Evolutionary conservation across 2,329 filamentous ascomycete species (phyloP).

Genomic region (Didymella pinodella): DNA sequence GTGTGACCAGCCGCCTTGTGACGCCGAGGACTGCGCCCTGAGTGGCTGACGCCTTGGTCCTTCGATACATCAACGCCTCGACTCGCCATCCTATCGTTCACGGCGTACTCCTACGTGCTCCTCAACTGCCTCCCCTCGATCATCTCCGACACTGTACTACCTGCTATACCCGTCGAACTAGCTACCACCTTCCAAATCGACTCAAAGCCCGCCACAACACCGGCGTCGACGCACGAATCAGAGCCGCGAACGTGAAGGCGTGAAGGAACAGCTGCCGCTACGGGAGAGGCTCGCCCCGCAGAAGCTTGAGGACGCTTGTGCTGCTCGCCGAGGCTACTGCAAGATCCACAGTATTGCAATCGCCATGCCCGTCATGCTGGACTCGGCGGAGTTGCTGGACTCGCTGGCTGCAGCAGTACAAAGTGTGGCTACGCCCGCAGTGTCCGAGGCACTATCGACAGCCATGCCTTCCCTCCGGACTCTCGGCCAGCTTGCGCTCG

Average conservation of each 20-base stretch:
- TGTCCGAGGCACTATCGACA: conserved; percentile 36
- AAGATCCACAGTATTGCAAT: conserved; percentile 1
- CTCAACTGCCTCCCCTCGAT: conserved; percentile 7
- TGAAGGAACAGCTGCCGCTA: conserved; percentile 33
- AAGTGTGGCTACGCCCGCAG: conserved; percentile 32
- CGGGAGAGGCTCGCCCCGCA: conserved; percentile 38
- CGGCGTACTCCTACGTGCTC: background rate
- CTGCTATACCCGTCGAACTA: conserved; percentile 14
- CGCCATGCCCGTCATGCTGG: conserved; percentile 36
- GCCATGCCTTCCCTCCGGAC: conserved; percentile 47
- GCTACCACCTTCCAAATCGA: conserved; percentile 34
- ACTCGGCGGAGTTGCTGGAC: conserved; percentile 25
- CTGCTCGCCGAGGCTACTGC: conserved; percentile 12
- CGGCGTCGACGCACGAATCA: conserved; percentile 32
- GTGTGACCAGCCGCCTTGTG: conserved; percentile 38
- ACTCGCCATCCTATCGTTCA: background rate
- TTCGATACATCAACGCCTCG: conserved; percentile 4
- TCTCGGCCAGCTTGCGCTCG: conserved; percentile 48
- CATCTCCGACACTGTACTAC: conserved; percentile 5
- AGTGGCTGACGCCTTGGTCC: conserved; percentile 43
- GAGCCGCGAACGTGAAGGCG: conserved; percentile 26
- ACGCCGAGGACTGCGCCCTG: conserved; percentile 42
- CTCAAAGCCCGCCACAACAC: conserved; percentile 13
- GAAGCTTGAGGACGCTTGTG: conserved; percentile 39
- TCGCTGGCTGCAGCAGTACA: conserved; percentile 29